phyloP scores from a whole-genome alignment of 164 flowering plant species.

The Magnolia sinica region DNA sequence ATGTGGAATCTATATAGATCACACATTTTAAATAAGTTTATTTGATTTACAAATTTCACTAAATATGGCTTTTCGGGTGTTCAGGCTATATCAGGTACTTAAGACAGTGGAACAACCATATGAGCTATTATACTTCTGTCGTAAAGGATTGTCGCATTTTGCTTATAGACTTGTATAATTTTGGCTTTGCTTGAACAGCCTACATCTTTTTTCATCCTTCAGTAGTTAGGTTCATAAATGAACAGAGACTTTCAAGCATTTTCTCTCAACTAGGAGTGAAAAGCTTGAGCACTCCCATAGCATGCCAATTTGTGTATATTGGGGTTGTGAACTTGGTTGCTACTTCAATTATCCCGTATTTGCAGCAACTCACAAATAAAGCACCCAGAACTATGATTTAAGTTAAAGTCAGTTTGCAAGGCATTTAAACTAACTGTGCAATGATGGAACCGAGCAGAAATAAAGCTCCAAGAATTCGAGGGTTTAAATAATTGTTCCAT shows the following conservation, averaged over 20 bases:
- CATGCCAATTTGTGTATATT: neutral
- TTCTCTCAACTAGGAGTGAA: neutral
- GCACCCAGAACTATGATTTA: neutral
- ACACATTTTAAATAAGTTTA: neutral
- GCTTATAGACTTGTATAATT: neutral
- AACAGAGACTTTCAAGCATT: neutral
- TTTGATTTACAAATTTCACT: neutral
- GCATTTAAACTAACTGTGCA: neutral
- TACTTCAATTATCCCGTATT: neutral
- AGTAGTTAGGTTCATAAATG: neutral
- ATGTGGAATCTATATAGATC: neutral
- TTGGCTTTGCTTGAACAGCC: neutral
- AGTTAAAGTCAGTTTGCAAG: neutral
- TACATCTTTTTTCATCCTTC: neutral
- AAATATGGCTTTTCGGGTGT: neutral
- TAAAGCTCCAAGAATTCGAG: neutral
- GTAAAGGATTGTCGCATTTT: neutral
- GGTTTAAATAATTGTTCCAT: too few species aligned
- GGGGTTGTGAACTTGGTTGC: neutral
- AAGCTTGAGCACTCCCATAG: neutral
- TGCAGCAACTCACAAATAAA: neutral
- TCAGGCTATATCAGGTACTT: neutral
- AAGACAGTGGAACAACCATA: neutral
- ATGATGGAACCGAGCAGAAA: conserved; percentile 1
- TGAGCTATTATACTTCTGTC: neutral